Conservation (phyloP, 805 yeast species). For the Cyberlindnera sargentensis region DNA sequence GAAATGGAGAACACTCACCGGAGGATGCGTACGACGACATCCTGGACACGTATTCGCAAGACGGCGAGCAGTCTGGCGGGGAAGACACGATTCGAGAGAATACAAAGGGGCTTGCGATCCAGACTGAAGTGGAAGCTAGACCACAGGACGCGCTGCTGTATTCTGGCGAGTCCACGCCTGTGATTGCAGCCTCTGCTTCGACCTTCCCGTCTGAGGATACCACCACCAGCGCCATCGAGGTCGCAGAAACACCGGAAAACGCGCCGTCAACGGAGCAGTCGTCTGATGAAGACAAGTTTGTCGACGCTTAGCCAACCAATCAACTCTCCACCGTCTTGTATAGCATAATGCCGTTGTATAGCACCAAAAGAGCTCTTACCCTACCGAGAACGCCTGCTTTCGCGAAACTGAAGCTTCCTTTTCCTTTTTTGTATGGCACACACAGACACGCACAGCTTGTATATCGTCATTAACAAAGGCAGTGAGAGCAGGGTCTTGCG, state of each 20-base stretch:
- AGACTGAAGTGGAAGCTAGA: slow-evolving; percentile 8
- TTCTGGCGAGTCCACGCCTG: slow-evolving; percentile 12
- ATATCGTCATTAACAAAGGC: too few species aligned
- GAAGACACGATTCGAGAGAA: slow-evolving; percentile 1
- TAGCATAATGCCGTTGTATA: neutral
- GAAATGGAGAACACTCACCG: slow-evolving; percentile 10
- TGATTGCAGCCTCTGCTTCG: neutral
- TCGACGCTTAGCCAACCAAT: slow-evolving; percentile 10
- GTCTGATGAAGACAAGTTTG: slow-evolving; percentile 10
- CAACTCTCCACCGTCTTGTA: neutral
- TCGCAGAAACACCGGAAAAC: neutral
- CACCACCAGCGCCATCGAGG: too few species aligned
- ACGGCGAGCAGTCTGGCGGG: neutral
- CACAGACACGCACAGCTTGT: too few species aligned
- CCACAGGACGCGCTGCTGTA: slow-evolving; percentile 12
- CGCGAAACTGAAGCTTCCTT: too few species aligned
- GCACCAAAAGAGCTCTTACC: too few species aligned
- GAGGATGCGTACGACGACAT: slow-evolving; percentile 3
- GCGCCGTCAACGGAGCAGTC: slow-evolving; percentile 1
- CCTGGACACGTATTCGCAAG: neutral
- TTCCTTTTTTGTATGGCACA: too few species aligned
- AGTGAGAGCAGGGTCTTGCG: too few species aligned
- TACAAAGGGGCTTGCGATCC: slow-evolving; percentile 7
- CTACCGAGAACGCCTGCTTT: too few species aligned
- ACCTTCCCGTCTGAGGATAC: slow-evolving; percentile 1